Evolutionary conservation across 1,284 basidiomycete genomes (phyloP), one percentile per base, ranked within the genome.

Genomic region (Amylostereum areolatum): DNA sequence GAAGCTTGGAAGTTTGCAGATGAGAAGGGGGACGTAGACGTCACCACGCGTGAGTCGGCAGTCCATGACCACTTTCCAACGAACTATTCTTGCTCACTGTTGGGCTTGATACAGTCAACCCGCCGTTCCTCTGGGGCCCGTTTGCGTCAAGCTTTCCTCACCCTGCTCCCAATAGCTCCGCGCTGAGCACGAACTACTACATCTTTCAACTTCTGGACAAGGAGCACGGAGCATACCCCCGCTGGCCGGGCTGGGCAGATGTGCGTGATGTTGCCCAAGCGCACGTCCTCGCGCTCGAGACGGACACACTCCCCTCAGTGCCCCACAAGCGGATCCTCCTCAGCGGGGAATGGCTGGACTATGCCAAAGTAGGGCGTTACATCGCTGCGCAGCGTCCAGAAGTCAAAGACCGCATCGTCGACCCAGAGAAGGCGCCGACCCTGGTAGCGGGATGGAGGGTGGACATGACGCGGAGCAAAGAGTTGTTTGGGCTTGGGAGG

Each of bases 231-330:
- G 32, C 43, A 12, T 42, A 40, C 32, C 36, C 47, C 18, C 39
- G 32, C n/a, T 12, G 18, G 31, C 47, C 47, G 9, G 28, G 28
- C n/a, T 47, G 12, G 47, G 52, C 57, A 43, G 58, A 65, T 48
- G 59, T 64, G n/a, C 55, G 58, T 29, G 64, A 65, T 51, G 59
- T 55, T 33, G 64, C 64, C 11, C 51, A 48, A 2, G 58, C 54
- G 2, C 55, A 56, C 41, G 51, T 65, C 27, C 43, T 47, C 12
- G 56, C 59, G 18, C 54, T 64, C 18, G 28, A 32, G 18, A 40
- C 60, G 5, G 56, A 56, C 18, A 43, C 55, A 6, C 49, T 47
- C 8, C 45, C 55, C 11, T 18, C 37, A 30, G 50, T 54, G 11
- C 51, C 46, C 18, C 54, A 47, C 34, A 60, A 62, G 52, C 61